phyloP scores from a whole-genome alignment of 2,329 filamentous ascomycete genomes.

The Emergomyces africanus region DNA sequence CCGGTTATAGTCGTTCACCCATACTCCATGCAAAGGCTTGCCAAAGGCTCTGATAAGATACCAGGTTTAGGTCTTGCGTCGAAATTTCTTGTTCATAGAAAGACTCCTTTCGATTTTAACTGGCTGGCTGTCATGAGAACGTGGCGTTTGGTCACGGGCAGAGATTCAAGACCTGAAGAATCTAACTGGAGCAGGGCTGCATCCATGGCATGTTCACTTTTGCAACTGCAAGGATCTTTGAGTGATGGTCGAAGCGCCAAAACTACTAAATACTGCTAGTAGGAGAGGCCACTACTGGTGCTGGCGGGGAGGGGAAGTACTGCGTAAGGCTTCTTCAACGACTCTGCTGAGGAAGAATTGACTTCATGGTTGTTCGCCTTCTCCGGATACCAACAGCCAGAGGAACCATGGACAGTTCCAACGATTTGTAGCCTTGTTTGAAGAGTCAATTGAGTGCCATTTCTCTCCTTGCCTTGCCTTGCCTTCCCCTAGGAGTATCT shows the following conservation, averaged over 20 bases:
- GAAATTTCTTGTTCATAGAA: too few relatives aligned
- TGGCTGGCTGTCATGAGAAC: background rate
- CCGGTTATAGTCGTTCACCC: too few relatives aligned
- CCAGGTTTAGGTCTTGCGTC: background rate
- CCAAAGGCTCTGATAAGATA: too few relatives aligned
- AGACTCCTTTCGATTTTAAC: background rate
- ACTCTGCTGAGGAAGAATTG: background rate
- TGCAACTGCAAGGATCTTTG: background rate
- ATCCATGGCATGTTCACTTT: background rate
- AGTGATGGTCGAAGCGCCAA: background rate
- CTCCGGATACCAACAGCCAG: too few relatives aligned
- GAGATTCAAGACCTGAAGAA: background rate
- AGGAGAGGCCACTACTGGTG: background rate
- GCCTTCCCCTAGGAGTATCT: too few relatives aligned
- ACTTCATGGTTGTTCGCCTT: background rate
- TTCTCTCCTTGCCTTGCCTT: background rate
- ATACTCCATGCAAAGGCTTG: background rate
- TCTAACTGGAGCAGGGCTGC: background rate
- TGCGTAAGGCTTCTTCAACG: background rate
- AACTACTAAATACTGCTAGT: too few relatives aligned
- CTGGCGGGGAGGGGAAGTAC: background rate
- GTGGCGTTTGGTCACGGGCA: background rate
- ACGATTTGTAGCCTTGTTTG: constrained; percentile 1
- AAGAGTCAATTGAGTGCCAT: background rate
- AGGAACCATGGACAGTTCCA: background rate